A percentile compares a stretch with the other conserved stretches of the same genome.
These are phyloP conservation scores for Penicillium janthinellum DNA, from an alignment of 2,329 filamentous ascomycete genomes.

Conservation along the genomic window DNA sequence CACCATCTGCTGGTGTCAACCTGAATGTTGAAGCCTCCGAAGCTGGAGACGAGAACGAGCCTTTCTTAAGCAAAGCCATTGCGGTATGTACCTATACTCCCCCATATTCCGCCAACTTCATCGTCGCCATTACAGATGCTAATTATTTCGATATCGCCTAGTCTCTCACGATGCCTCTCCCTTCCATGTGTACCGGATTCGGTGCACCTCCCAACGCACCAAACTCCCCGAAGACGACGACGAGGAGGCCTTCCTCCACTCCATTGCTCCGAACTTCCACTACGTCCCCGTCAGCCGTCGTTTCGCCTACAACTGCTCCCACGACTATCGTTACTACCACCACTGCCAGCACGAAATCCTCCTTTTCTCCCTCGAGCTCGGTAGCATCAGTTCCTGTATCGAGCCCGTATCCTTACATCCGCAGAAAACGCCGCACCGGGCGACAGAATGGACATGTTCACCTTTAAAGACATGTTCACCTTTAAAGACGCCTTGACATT, in stretches of 20 bases:
- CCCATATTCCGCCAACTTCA: not conserved
- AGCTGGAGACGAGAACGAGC: not conserved
- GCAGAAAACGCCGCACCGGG: not conserved
- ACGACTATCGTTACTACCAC: not conserved
- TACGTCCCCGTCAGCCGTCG: not conserved
- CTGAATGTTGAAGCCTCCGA: slow-evolving; percentile 1
- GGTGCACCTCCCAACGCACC: not conserved
- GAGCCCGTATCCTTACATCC: not conserved
- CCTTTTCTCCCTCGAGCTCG: not conserved
- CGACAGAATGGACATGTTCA: not conserved
- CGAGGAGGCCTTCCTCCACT: not conserved
- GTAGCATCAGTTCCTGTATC: not conserved
- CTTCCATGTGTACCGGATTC: not conserved
- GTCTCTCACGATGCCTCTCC: not conserved
- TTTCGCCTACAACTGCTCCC: not conserved
- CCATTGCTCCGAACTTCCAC: not conserved
- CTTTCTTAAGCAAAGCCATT: slow-evolving; percentile 1
- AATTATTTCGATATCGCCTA: not conserved
- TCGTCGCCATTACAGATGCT: not conserved
- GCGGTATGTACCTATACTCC: not conserved
- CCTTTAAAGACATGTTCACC: not conserved
- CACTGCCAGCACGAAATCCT: not conserved
- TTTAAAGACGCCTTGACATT: not conserved
- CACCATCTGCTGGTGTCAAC: not conserved
- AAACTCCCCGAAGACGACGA: not conserved